Conservation (phyloP, 2,329 filamentous ascomycete genomes). For the Dissoconium aciculare region DNA sequence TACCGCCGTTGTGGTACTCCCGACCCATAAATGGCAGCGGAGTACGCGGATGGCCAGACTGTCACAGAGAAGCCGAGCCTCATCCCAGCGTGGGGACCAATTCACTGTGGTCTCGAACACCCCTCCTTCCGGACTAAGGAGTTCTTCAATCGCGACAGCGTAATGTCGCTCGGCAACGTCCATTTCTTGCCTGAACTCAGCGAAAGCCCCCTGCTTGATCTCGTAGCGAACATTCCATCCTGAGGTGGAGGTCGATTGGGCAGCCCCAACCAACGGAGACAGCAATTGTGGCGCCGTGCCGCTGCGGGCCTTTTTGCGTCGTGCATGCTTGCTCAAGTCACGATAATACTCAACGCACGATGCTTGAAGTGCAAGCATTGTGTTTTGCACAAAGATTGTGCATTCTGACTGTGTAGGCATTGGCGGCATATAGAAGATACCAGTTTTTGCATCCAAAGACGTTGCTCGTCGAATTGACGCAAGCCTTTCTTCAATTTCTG, state of each 20-base stretch:
- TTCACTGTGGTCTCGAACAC: conserved; percentile 77
- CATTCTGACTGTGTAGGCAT: conserved; percentile 57
- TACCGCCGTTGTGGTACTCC: conserved; percentile 63
- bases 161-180: conserved; percentile 75
- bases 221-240: conserved; percentile 94
- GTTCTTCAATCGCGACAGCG: conserved; percentile 68
- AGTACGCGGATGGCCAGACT: conserved; percentile 65
- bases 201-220: conserved; percentile 79
- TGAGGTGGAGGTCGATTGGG: conserved; percentile 66
- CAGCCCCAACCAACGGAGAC: conserved; percentile 69
- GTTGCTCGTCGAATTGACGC: conserved; percentile 65
- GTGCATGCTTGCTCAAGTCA: conserved; percentile 79
- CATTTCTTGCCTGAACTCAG: conserved; percentile 86
- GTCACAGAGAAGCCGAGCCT: conserved; percentile 79
- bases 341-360: conserved; percentile 79
- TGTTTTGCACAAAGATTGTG: conserved; percentile 54
- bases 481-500: conserved; percentile 59
- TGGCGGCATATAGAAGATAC: conserved; percentile 66
- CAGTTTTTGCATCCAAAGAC: conserved; percentile 64
- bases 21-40: conserved; percentile 67
- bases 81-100: conserved; percentile 83
- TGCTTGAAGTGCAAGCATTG: conserved; percentile 58
- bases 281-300: conserved; percentile 65
- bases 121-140: conserved; percentile 57
- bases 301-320: conserved; percentile 73